Evolutionary conservation across 352 stramenopile genomes (phyloP), one percentile per base, ranked within the genome.

Genomic region (Halophytophthora polymorphica): DNA sequence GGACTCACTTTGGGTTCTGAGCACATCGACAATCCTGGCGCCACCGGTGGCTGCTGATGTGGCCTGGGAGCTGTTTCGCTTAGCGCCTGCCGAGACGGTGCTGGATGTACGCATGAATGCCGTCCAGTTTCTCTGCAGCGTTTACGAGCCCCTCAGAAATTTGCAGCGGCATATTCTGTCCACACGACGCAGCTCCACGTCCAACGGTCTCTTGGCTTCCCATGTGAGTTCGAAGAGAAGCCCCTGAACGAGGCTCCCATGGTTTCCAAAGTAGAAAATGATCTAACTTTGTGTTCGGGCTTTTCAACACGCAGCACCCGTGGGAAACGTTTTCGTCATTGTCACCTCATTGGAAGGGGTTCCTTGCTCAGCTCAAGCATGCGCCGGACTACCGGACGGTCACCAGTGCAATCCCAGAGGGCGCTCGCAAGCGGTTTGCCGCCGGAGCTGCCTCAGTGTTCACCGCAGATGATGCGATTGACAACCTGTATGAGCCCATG

Each of bases 321-420:
- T 94, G 83, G 83, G 83, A 94, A 40, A 91, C 79, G n/a, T 88
- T 94, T 54, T 89, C 80, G 23, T 53, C 77, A 3, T 64, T 90
- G 2, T 88, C 77, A 3, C 66, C 65, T 7, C 79, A 91, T 44
- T 94, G 81, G 83, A 71, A 77, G 45, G 41, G 38, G 5, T 64
- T 71, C 6, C 51, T 94, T 3, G 48, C 52, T 2, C 34, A 58
- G 2, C 25, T 90, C 19, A 92, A 89, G 56, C 58, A 47, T 15
- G 54, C 59, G 3, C 22, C 55, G 6, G 73, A 83, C 41, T 94
- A 89, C 34, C 40, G 61, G 0, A 23, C 56, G 19, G 58, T 90
- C 14, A 61, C 80, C 3, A 49, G 45, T 10, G 43, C 59, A 7
- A 86, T 94, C 18, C 81, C 81, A 8, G 39, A 60, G 2, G 33